Evolutionary conservation across 1,139 yeast genomes (phyloP).

Genomic region (Pichia sp.): DNA sequence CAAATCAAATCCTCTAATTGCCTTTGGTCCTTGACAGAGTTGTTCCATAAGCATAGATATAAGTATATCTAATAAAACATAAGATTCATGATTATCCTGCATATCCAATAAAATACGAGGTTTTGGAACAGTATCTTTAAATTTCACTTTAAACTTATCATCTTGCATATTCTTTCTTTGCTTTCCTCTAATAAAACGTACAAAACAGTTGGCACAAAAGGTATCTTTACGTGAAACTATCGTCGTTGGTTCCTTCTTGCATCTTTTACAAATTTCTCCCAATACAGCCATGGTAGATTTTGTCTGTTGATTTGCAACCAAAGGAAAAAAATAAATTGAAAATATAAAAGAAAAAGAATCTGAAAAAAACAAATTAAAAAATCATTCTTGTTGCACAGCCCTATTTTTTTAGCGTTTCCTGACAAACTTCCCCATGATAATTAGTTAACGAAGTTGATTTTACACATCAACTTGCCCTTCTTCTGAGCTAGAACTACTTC

Average conservation of each 20-base stretch:
- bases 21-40: constrained; percentile 44
- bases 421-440: too few relatives aligned
- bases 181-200: constrained; percentile 66
- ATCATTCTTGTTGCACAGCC: too few relatives aligned
- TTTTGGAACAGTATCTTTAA: constrained; percentile 29
- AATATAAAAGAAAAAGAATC: not conserved
- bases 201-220: constrained; percentile 67
- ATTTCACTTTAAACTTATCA: constrained; percentile 67
- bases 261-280: constrained; percentile 38
- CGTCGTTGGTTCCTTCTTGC: constrained; percentile 43
- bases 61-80: constrained; percentile 63
- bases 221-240: constrained; percentile 61
- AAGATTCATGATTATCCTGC: constrained; percentile 61
- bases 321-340: not conserved
- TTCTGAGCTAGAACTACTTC: too few relatives aligned
- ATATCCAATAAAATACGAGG: constrained; percentile 53
- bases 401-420: too few relatives aligned
- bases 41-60: constrained; percentile 60
- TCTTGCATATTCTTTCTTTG: constrained; percentile 71
- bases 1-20: constrained; percentile 62
- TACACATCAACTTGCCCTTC: too few relatives aligned
- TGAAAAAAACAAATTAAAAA: not conserved
- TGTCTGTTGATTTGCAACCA: too few relatives aligned
- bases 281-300: constrained; percentile 2
- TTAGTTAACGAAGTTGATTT: too few relatives aligned